phyloP scores from a whole-genome alignment of 345 rosid species.

The Gossypioides kirkii region DNA sequence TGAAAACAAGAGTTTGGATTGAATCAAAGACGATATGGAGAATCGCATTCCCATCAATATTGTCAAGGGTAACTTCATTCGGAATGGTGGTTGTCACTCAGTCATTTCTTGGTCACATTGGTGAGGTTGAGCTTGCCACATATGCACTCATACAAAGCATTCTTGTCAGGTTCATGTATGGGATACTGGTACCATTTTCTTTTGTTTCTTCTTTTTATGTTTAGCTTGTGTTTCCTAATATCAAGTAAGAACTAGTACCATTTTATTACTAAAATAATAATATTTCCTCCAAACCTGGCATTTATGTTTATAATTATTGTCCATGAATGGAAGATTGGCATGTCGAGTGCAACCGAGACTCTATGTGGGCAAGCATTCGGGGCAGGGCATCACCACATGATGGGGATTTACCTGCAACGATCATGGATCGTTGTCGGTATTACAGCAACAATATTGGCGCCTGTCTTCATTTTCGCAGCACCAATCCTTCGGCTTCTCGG shows the following conservation, averaged over 20 bases:
- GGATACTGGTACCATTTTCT: slow-evolving; percentile 21
- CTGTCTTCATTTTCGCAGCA: slow-evolving; percentile 27
- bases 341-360: slow-evolving; percentile 19
- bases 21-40: slow-evolving; percentile 38
- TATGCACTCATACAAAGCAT: slow-evolving; percentile 30
- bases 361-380: slow-evolving; percentile 42
- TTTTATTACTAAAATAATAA: too few species aligned
- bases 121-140: slow-evolving; percentile 25
- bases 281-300: too few species aligned
- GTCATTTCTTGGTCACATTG: slow-evolving; percentile 31
- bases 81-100: slow-evolving; percentile 40
- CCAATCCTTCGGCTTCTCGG: slow-evolving; percentile 22
- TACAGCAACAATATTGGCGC: slow-evolving; percentile 20
- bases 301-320: background rate
- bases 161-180: slow-evolving; percentile 20
- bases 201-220: background rate
- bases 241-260: background rate
- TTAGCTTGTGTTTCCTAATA: background rate
- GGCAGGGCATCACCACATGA: slow-evolving; percentile 34
- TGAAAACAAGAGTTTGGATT: slow-evolving; percentile 22
- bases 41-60: slow-evolving; percentile 33
- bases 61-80: slow-evolving; percentile 27
- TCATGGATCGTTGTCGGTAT: background rate
- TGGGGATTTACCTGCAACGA: slow-evolving; percentile 34
- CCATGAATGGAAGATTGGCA: slow-evolving; percentile 11